A percentile compares a stretch with the other conserved stretches of the same genome.
phyloP scores from a whole-genome alignment of 306 rosid species.

The Cucumis sativus region Cucumber_9930_V3 NC_026660.2:17572001-17572500 shows the following conservation, averaged over 20 bases:
- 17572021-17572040: no score
- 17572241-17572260: background rate
- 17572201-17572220: conserved; percentile 41
- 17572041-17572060: background rate
- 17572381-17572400: no score
- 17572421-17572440: no score
- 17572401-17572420: no score
- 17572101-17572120: conserved; percentile 4
- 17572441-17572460: no score
- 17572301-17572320: background rate
- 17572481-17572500: no score
- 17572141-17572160: conserved; percentile 91
- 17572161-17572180: conserved; percentile 93
- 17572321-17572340: no score
- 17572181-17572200: conserved; percentile 98
- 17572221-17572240: background rate
- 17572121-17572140: conserved; percentile 85
- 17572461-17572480: no score
- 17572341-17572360: no score
- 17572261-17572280: background rate
- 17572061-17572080: background rate
- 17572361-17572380: no score
- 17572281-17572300: background rate
- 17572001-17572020: no score
- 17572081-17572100: background rate